Base-by-base conservation (phyloP, 108 stramenopile genomes). In the Nitzschia sp. region DNA sequence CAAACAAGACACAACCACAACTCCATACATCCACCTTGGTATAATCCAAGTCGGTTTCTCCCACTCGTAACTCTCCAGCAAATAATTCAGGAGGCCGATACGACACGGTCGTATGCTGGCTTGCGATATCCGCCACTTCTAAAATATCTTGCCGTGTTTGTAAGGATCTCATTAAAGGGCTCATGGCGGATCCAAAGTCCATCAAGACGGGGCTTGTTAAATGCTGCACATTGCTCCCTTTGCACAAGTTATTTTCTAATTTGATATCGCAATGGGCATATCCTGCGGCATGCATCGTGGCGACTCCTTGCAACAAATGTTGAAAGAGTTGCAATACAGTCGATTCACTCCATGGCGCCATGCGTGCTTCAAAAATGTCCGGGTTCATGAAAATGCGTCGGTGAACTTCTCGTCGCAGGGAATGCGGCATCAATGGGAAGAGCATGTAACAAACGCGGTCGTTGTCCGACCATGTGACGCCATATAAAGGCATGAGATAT, bases 11-110 rank as follows among this genome's bases (percentile, higher is more conserved):
- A 68, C 94, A 95, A 9, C 91, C 91, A 60, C 86, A 76, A 27
- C 68, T 74, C 89, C 94, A 95, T n/a, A 91, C 89, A 75, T 92
- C 94, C 1, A 90, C 87, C 18, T 77, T 84, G 0, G 71, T 83
- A 64, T 79, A 89, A 70, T 89, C 88, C 31, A 88, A 46, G 45
- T 71, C 46, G 0, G 54, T 74, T 18, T 84, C 79, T 24, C 66
- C 75, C 1, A 68, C 76, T 26, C 83, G 72, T 9, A 84, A 28
- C n/a, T 82, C 86, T n/a, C 89, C 91, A 24, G 92, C 87, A 47
- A 90, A 91, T 6, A 95, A 66, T 74, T 95, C 91, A 9, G 94
- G 94, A 18, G 94, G 87, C 26, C 94, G 83, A 75, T 95, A 95
- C 2, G 89, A 59, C n/a, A 89, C 74, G 25, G 94, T 95, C 0